Base-by-base conservation (phyloP, 169 alveolate species). In the Plasmodium fragile region DNA sequence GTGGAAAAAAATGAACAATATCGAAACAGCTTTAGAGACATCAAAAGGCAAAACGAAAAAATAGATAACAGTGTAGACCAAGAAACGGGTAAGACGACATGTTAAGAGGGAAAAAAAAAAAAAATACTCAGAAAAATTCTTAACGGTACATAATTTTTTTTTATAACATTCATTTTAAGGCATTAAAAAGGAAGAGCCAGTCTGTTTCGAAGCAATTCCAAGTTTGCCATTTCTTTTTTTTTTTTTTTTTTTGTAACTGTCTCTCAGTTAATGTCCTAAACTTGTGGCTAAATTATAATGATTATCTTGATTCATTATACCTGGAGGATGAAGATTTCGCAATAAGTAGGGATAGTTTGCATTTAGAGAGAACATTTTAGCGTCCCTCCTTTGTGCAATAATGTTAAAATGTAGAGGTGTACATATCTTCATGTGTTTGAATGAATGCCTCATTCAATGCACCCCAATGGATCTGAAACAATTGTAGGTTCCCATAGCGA, bases 271-370 rank as follows among this genome's bases (percentile, higher is more conserved):
- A 41, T 80, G 69, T 90, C n/a, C 34, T 90, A 80, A 90, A 90
- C 36, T 80, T 80, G 73, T 90, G 94, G 94, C 81, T 53, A 45
- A 69, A 69, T 81, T 90, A 79, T 49, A 90, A 90, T 69, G 92
- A 81, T 4, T 43, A 90, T 32, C 82, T 90, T 8, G 94, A 90
- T 90, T 80, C 90, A 28, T 34, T 80, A 41, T 90, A 90, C 72
- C 10, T 22, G 10, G 94, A 90, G 69, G 94, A 90, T 65, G 72
- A 55, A 28, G 94, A 90, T 59, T 90, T 80, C 80, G 53, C 34
- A 43, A 30, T 80, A 90, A 30, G 94, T 81, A 90, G 49, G 49
- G 28, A 89, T 22, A 22, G 36, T 77, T 77, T 53, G n/a, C 36
- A 65, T 65, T 18, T 65, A 5, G 75, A 25, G 75, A 18, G 75